Evolutionary conservation across 1,284 basidiomycete genomes (phyloP).

Genomic region (Irpex sp.): DNA sequence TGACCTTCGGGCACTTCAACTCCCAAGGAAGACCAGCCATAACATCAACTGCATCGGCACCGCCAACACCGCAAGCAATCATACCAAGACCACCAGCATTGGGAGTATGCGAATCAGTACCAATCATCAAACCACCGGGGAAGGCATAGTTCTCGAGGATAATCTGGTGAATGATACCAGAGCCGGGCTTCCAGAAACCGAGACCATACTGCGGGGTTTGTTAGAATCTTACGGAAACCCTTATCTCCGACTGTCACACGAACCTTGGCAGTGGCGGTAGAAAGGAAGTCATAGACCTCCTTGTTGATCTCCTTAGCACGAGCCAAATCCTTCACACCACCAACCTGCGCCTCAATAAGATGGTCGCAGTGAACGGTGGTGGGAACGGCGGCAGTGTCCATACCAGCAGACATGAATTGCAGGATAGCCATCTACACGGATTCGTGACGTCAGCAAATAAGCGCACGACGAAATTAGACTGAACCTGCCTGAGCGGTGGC

Average conservation of each 20-base stretch:
- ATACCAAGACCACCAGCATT: constrained; percentile 99
- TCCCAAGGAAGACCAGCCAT: constrained; percentile 99
- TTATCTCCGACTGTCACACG: constrained; percentile 15
- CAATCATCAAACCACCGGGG: constrained; percentile 99
- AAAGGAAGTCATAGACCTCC: constrained; percentile 99
- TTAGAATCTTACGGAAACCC: constrained; percentile 5
- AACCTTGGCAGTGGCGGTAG: constrained; percentile 93
- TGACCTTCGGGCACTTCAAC: constrained; percentile 98
- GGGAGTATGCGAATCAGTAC: constrained; percentile 98
- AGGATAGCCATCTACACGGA: constrained; percentile 88
- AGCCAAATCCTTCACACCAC: constrained; percentile 90
- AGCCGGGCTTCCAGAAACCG: constrained; percentile 99
- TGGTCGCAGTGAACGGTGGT: constrained; percentile 99
- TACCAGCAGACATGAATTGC: constrained; percentile 99
- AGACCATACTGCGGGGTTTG: constrained; percentile 75
- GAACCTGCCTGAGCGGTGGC: constrained; percentile 77
- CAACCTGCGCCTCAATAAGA: constrained; percentile 96
- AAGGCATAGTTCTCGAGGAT: constrained; percentile 99
- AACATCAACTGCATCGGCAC: constrained; percentile 98
- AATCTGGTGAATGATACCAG: constrained; percentile 97
- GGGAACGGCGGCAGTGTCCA: constrained; percentile 96
- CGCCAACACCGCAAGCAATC: constrained; percentile 99
- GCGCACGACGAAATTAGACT: neutral
- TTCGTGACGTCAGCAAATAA: constrained; percentile 21
- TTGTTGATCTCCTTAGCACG: constrained; percentile 95